A percentile compares a stretch with the other conserved stretches of the same genome.
These are phyloP conservation scores for Colletotrichum phormii DNA, from an alignment of 2,329 filamentous ascomycete genomes.

Conservation along the genomic window DNA sequence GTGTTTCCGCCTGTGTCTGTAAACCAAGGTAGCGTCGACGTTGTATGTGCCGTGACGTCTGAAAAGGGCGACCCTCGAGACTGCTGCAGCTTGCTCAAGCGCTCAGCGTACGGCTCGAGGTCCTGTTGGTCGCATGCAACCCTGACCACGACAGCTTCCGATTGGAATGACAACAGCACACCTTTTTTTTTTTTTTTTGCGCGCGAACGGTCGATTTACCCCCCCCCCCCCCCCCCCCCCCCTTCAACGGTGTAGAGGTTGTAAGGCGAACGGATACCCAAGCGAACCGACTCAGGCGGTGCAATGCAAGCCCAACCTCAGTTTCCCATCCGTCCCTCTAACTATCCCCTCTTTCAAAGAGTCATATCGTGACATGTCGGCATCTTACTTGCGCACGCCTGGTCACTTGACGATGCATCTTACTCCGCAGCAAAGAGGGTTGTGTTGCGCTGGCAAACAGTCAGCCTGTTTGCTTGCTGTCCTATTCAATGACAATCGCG, in stretches of 20 bases:
- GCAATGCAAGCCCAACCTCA: slow-evolving; percentile 26
- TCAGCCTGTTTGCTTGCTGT: slow-evolving; percentile 29
- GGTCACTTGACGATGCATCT: slow-evolving; percentile 34
- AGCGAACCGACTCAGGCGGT: slow-evolving; percentile 11
- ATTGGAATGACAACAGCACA: slow-evolving; percentile 24
- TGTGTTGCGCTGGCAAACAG: slow-evolving; percentile 33
- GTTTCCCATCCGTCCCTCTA: slow-evolving; percentile 12
- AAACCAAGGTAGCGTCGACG: background rate
- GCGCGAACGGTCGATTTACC: background rate
- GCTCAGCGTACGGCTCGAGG: slow-evolving; percentile 10
- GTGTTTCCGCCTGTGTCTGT: slow-evolving; percentile 20
- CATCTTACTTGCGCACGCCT: slow-evolving; percentile 33
- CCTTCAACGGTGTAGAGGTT: slow-evolving; percentile 7
- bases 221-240: background rate
- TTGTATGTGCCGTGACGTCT: slow-evolving; percentile 34
- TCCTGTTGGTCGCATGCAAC: slow-evolving; percentile 23
- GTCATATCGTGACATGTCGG: slow-evolving; percentile 37
- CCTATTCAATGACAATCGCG: slow-evolving; percentile 11
- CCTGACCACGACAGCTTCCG: slow-evolving; percentile 26
- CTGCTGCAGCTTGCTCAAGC: slow-evolving; percentile 30
- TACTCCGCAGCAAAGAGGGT: slow-evolving; percentile 30
- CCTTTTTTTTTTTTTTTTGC: slow-evolving; percentile 9
- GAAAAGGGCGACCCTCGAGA: slow-evolving; percentile 26
- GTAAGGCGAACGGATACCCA: slow-evolving; percentile 19
- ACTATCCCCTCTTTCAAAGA: slow-evolving; percentile 16